phyloP scores from a whole-genome alignment of 2,329 filamentous ascomycete species.

The Phialemoniopsis sp. region DNA sequence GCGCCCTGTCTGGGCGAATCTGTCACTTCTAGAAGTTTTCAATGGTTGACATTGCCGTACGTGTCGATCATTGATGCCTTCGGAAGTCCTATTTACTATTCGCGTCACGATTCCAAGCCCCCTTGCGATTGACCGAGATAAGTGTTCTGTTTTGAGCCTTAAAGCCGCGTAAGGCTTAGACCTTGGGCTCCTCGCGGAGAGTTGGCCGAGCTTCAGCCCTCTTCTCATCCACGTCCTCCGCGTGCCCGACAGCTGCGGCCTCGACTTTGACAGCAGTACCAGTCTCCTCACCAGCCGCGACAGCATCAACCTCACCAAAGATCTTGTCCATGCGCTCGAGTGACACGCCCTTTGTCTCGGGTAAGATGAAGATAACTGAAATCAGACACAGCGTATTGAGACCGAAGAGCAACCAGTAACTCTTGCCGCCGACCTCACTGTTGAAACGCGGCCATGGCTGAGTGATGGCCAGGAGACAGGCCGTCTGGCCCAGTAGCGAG shows the following conservation, averaged over 20 bases:
- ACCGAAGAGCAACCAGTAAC: conserved; percentile 32
- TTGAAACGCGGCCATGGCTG: conserved; percentile 34
- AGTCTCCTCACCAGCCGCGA: conserved; percentile 28
- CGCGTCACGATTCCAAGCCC: too few relatives aligned
- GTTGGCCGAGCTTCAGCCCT: neutral
- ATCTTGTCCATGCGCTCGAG: conserved; percentile 28
- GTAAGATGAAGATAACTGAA: conserved; percentile 26
- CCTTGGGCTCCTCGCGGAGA: too few relatives aligned
- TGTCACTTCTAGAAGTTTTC: too few relatives aligned
- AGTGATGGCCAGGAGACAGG: conserved; percentile 29
- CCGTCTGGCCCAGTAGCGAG: conserved; percentile 27
- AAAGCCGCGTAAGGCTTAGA: too few relatives aligned
- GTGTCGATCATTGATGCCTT: too few relatives aligned
- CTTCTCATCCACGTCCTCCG: conserved; percentile 6
- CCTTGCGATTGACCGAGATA: too few relatives aligned
- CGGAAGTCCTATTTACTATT: too few relatives aligned
- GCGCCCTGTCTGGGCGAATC: too few relatives aligned
- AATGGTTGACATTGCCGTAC: too few relatives aligned
- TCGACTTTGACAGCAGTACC: conserved; percentile 18
- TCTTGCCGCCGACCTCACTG: conserved; percentile 25
- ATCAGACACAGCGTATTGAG: conserved; percentile 26
- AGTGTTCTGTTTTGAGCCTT: too few relatives aligned
- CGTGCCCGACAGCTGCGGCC: conserved; percentile 6
- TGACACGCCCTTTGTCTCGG: conserved; percentile 26
- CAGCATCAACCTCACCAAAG: conserved; percentile 28